Evolutionary conservation across 257 asterid species (phyloP), one percentile per base, ranked within the genome.

Genomic region (Solanum neorickii): DNA sequence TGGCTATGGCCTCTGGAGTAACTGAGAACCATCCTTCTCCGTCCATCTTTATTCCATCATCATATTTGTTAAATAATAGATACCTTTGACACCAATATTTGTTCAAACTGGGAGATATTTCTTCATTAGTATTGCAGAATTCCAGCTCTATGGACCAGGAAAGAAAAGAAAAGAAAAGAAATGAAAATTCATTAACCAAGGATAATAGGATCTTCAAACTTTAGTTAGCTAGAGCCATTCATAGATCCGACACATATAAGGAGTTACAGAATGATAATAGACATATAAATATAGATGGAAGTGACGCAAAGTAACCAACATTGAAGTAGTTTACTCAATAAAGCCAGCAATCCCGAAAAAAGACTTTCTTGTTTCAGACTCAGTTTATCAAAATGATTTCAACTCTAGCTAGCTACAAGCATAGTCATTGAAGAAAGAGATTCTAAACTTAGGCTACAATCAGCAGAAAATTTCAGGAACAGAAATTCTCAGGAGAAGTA

Each of bases 1-100:
- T 93, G 88, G 99, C 97, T 85, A 97, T 52, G 84, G 89, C 74
- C 91, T 97, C 99, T 0, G 99, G 99, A 4, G 99, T 97, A 44
- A 95, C 99, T 52, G 99, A 95, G 89, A 94, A 97, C 99, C 99
- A 97, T 87, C 99, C 99, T 92, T 97, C 99, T 91, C 90, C 94
- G 41, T 97, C 99, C 99, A 97, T 97, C 92, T 90, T 92, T 89
- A 97, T 93, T 12, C 99, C 99, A 20, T 88, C 47, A 86, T 96
- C 96, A 42, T 91, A 95, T 91, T 93, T 93, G 59, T 98, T 95
- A 93, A 97, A 97, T 83, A 97, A 83, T 5, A 77, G 44, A 89
- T 97, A 95, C 89, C 99, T 92, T 89, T 96, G 99, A 47, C 92
- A 87, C 99, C 99, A 95, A 90, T 97, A 97, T 92, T 97, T 97